These are phyloP conservation scores for Mrakia gelida DNA, from an alignment of 768 basidiomycete species.

Conservation along the genomic window DNA sequence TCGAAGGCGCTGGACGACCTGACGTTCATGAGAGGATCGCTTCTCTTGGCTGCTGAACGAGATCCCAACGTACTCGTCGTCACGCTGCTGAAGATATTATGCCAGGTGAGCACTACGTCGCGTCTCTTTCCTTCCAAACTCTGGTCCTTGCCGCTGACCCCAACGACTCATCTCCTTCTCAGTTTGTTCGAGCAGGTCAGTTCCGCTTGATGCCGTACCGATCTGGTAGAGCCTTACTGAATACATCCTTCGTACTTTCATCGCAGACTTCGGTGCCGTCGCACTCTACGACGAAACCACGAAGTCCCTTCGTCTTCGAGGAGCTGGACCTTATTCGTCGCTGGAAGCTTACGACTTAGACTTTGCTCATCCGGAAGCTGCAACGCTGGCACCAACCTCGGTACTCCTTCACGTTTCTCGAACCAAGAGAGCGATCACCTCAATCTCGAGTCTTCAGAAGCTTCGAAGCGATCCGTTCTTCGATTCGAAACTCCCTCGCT, in stretches of 20 bases:
- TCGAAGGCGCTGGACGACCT: background rate
- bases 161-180: background rate
- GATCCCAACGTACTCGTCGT: background rate
- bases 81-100: background rate
- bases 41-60: background rate
- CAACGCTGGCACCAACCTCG: background rate
- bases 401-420: background rate
- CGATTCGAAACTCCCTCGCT: background rate
- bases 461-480: background rate
- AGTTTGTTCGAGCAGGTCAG: conserved; percentile 12
- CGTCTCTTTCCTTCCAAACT: background rate
- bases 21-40: background rate
- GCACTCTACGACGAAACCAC: conserved; percentile 1
- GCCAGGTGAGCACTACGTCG: background rate
- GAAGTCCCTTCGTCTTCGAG: background rate
- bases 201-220: background rate
- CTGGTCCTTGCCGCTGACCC: background rate
- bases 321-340: background rate
- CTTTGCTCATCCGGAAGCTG: conserved; percentile 1
- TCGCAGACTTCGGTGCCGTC: background rate
- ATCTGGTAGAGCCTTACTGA: background rate
- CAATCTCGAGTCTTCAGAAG: background rate
- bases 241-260: too few species aligned
- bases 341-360: background rate
- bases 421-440: background rate